Evolutionary conservation across 805 yeast species (phyloP).

Genomic region (Helenozyma rhizophorensis): DNA sequence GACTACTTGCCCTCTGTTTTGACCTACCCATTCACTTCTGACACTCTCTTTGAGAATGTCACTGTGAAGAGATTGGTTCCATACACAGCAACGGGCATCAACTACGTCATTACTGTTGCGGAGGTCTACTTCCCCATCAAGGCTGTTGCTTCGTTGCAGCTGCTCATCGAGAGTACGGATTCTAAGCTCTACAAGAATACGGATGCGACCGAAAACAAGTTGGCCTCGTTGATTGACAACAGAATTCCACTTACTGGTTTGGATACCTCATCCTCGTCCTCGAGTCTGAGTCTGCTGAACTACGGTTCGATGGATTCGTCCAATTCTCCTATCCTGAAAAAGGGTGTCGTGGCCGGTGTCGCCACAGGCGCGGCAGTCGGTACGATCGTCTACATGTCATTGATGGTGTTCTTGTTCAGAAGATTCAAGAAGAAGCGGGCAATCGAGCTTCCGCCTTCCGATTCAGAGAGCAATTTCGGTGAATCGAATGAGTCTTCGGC

Average conservation of each 20-base stretch:
- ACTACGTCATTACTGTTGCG: constrained; percentile 82
- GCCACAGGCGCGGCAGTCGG: constrained; percentile 84
- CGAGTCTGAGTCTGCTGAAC: constrained; percentile 10
- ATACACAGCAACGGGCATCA: constrained; percentile 47
- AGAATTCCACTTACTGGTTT: constrained; percentile 56
- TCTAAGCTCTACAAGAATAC: constrained; percentile 62
- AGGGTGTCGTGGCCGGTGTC: constrained; percentile 62
- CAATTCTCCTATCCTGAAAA: constrained; percentile 15
- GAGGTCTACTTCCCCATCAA: constrained; percentile 72
- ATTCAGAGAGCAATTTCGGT: constrained; percentile 34
- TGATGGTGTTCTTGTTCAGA: constrained; percentile 53
- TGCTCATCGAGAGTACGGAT: constrained; percentile 42
- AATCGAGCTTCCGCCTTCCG: constrained; percentile 37
- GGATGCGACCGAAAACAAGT: constrained; percentile 47
- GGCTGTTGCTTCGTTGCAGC: constrained; percentile 46
- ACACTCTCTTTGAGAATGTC: constrained; percentile 31
- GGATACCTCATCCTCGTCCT: constrained; percentile 11
- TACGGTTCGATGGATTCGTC: constrained; percentile 35
- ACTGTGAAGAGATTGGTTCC: constrained; percentile 73
- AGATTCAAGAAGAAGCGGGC: constrained; percentile 38
- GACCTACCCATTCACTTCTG: constrained; percentile 51
- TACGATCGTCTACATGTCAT: constrained; percentile 57
- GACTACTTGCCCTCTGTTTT: constrained; percentile 78
- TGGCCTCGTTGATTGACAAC: constrained; percentile 71
- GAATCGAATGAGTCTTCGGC: constrained; percentile 8